phyloP scores from a whole-genome alignment of 1,284 basidiomycete species.

The Sphaerobolus stellatus region DNA sequence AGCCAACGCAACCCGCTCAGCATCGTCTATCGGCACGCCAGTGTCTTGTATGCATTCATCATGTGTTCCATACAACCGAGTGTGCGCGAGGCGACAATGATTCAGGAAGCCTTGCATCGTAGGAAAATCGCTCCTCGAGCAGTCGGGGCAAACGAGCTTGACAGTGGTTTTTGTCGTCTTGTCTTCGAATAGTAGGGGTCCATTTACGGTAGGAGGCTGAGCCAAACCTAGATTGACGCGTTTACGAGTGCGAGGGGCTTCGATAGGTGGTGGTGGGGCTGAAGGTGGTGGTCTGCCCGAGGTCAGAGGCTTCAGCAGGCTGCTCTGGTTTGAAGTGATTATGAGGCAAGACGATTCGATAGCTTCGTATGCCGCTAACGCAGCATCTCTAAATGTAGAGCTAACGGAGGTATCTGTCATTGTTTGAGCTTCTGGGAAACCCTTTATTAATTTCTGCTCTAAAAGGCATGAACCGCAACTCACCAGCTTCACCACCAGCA shows the following conservation, averaged over 20 bases:
- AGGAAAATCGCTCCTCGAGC: slow-evolving; percentile 61
- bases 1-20: slow-evolving; percentile 47
- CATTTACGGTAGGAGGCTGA: neutral
- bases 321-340: slow-evolving; percentile 45
- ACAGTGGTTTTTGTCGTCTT: slow-evolving; percentile 34
- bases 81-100: slow-evolving; percentile 67
- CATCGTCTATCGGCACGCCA: slow-evolving; percentile 44
- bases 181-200: slow-evolving; percentile 21
- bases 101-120: slow-evolving; percentile 76
- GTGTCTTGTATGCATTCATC: slow-evolving; percentile 71
- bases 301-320: slow-evolving; percentile 33
- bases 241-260: slow-evolving; percentile 35
- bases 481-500: neutral
- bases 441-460: too few species aligned
- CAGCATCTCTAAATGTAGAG: slow-evolving; percentile 47
- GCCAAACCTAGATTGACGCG: slow-evolving; percentile 42
- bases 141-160: slow-evolving; percentile 60
- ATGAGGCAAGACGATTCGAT: slow-evolving; percentile 53
- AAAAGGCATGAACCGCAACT: too few species aligned
- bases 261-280: slow-evolving; percentile 27
- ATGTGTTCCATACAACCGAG: slow-evolving; percentile 68
- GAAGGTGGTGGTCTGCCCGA: slow-evolving; percentile 27
- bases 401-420: slow-evolving; percentile 1
- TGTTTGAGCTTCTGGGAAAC: slow-evolving; percentile 15
- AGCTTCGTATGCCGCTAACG: slow-evolving; percentile 54